phyloP scores from a whole-genome alignment of 768 basidiomycete species.

The Boletus rubescentipes region DNA sequence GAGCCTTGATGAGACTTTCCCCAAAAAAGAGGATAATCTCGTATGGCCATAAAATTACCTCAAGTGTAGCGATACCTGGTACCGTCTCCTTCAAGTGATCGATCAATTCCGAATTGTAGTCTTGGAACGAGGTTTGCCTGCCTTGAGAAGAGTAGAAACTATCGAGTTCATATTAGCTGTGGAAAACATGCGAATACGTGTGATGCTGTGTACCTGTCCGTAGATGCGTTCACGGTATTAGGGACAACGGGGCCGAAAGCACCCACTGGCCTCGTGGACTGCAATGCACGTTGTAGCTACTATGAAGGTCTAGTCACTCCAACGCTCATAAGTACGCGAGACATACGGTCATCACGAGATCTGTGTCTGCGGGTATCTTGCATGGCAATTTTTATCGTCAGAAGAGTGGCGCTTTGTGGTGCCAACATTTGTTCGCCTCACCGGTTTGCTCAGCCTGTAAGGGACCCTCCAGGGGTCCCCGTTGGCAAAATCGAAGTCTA shows the following conservation, averaged over 20 bases:
- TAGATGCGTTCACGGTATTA: slow-evolving; percentile 66
- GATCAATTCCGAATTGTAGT: slow-evolving; percentile 67
- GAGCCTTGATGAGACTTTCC: background rate
- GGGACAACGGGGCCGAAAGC: slow-evolving; percentile 39
- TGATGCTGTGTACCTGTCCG: slow-evolving; percentile 60
- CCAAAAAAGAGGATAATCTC: background rate
- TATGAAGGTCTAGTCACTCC: slow-evolving; percentile 5
- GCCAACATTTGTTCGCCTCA: slow-evolving; percentile 26
- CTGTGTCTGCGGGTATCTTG: slow-evolving; percentile 60
- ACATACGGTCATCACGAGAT: slow-evolving; percentile 51
- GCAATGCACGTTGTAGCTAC: slow-evolving; percentile 49
- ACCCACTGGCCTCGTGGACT: slow-evolving; percentile 42
- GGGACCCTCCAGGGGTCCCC: slow-evolving; percentile 41
- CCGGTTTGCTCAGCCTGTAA: slow-evolving; percentile 69
- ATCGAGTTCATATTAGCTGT: slow-evolving; percentile 6
- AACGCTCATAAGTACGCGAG: background rate
- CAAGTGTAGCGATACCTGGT: slow-evolving; percentile 61
- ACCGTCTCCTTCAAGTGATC: slow-evolving; percentile 50
- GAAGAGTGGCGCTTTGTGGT: background rate
- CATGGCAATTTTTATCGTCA: background rate
- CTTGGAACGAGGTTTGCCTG: slow-evolving; percentile 76
- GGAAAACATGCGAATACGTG: background rate
- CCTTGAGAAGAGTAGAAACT: slow-evolving; percentile 90
- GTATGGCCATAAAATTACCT: slow-evolving; percentile 43
- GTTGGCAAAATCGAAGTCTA: slow-evolving; percentile 70